These are phyloP conservation scores for Fraxinus cuspidata DNA, from an alignment of 257 asterid species.

Conservation along the genomic window DNA sequence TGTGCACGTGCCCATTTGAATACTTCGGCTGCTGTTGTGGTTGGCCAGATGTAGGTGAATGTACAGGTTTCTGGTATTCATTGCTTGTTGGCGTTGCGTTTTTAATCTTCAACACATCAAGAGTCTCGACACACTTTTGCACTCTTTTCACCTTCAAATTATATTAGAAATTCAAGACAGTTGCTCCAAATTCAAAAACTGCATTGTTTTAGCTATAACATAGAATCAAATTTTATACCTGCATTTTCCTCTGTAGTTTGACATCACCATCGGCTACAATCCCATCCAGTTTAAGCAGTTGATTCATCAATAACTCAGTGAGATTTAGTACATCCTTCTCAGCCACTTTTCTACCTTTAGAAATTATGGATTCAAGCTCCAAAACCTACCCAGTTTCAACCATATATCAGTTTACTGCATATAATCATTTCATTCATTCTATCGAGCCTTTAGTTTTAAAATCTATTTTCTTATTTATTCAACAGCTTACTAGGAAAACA, in stretches of 20 bases:
- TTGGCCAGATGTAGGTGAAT: not conserved
- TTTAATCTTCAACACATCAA: constrained; percentile 71
- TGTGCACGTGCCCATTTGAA: constrained; percentile 29
- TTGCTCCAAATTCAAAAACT: constrained; percentile 9
- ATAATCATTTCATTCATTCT: not conserved
- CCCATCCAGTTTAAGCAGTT: constrained; percentile 70
- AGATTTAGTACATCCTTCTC: constrained; percentile 64
- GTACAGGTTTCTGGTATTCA: constrained; percentile 20
- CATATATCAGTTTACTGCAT: not conserved
- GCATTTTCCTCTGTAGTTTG: constrained; percentile 80
- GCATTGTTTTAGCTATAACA: not conserved
- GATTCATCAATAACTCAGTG: constrained; percentile 78
- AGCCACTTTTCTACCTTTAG: constrained; percentile 70
- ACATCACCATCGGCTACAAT: constrained; percentile 71
- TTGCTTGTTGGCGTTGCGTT: constrained; percentile 40
- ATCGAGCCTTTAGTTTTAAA: not conserved
- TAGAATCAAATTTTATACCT: constrained; percentile 42
- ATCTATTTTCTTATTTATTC: not conserved
- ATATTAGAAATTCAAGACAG: not conserved
- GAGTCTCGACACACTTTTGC: constrained; percentile 76
- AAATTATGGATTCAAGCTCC: constrained; percentile 59
- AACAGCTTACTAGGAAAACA: not conserved
- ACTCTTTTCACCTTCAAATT: constrained; percentile 65
- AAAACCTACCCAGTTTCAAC: constrained; percentile 58
- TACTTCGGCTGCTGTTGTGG: constrained; percentile 24